These are phyloP conservation scores for Saksenaea oblongispora DNA, from an alignment of 371 early-diverging fungal genomes.

Conservation along the genomic window DNA sequence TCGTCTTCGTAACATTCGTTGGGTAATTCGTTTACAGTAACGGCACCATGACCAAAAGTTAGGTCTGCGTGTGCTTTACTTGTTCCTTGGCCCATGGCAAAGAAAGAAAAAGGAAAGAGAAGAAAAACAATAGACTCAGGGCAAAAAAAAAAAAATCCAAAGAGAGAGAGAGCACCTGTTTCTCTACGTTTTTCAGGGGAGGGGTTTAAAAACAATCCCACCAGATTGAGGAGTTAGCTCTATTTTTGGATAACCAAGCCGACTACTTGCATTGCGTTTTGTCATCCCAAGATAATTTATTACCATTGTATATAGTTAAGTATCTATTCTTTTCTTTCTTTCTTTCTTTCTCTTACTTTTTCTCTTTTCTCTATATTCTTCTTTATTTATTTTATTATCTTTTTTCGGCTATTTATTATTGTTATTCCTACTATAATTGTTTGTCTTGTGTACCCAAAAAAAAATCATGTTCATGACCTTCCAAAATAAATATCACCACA, in stretches of 20 bases:
- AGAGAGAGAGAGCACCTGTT: slow-evolving; percentile 1
- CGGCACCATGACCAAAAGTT: not conserved
- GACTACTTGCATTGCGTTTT: not conserved
- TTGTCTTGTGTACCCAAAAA: too few relatives aligned
- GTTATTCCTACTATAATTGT: too few relatives aligned
- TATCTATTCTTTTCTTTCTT: too few relatives aligned
- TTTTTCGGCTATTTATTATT: too few relatives aligned
- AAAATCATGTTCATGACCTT: too few relatives aligned
- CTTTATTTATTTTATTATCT: too few relatives aligned
- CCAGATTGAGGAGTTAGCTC: not conserved
- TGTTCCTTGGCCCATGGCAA: slow-evolving; percentile 1
- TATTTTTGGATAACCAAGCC: slow-evolving; percentile 5
- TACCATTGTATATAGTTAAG: too few relatives aligned
- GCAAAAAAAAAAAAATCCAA: not conserved
- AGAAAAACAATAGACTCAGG: not conserved
- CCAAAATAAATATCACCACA: too few relatives aligned
- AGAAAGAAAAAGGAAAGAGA: not conserved
- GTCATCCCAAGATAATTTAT: too few relatives aligned
- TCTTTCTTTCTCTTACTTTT: too few relatives aligned
- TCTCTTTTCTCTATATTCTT: too few relatives aligned
- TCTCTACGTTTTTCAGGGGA: slow-evolving; percentile 6
- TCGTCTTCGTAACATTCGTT: not conserved
- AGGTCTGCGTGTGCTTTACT: not conserved
- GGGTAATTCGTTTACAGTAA: not conserved
- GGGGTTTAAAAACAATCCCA: not conserved